Evolutionary conservation across 2,329 filamentous ascomycete genomes (phyloP).

Genomic region (Ophiostoma australiae): DNA sequence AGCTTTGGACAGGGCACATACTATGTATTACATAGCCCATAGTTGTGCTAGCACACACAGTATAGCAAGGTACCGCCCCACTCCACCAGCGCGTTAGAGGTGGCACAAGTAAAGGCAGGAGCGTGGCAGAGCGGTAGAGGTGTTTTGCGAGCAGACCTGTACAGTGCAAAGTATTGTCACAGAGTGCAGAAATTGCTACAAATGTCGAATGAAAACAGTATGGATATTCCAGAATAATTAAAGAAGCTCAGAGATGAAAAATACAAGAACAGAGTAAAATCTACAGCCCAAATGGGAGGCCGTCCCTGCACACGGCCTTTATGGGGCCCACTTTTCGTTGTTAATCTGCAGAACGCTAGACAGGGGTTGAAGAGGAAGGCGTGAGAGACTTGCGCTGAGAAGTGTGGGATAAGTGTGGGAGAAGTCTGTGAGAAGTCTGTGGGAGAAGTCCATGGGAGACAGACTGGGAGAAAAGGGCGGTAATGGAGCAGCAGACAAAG

Average conservation of each 20-base stretch:
- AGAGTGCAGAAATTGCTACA: too few relatives aligned
- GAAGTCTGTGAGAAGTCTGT: neutral
- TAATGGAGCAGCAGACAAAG: neutral
- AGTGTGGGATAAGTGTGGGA: neutral
- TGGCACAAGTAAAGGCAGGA: neutral
- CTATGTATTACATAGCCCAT: too few relatives aligned
- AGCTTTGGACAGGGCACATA: neutral
- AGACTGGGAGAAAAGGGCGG: neutral
- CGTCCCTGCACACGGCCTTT: neutral
- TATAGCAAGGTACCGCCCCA: constrained; percentile 14
- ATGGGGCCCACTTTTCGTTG: neutral
- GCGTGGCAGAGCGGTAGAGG: too few relatives aligned
- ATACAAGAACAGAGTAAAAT: neutral
- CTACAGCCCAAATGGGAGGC: neutral
- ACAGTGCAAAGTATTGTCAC: too few relatives aligned
- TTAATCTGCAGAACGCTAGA: constrained; percentile 15
- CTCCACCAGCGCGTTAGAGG: constrained; percentile 11
- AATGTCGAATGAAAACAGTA: neutral
- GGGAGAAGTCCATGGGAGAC: neutral
- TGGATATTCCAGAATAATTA: neutral
- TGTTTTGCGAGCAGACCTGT: too few relatives aligned
- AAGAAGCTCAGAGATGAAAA: neutral
- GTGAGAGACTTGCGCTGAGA: constrained; percentile 5
- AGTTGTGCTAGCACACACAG: neutral
- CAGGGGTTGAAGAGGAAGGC: constrained; percentile 4